Evolutionary conservation across 2,329 filamentous ascomycete genomes (phyloP).

Genomic region (Phialocephala subalpina): DNA sequence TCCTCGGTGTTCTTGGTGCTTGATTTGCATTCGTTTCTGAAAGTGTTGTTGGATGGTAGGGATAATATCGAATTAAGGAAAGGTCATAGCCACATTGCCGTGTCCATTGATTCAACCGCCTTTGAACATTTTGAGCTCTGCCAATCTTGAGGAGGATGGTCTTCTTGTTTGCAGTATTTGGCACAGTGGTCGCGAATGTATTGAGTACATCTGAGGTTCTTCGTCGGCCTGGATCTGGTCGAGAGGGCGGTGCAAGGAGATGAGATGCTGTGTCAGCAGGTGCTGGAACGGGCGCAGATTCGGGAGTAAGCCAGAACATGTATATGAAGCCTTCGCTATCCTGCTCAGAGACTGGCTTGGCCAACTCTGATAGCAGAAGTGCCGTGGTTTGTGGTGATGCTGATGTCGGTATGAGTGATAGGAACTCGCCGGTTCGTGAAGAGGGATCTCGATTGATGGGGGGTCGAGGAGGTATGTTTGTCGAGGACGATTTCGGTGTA

Average conservation of each 20-base stretch:
- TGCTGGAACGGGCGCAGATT: constrained; percentile 60
- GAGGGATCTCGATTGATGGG: constrained; percentile 39
- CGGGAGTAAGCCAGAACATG: constrained; percentile 94
- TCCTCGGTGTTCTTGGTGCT: constrained; percentile 59
- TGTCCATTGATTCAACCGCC: constrained; percentile 91
- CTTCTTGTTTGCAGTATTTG: constrained; percentile 49
- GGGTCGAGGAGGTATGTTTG: constrained; percentile 35
- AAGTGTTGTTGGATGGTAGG: constrained; percentile 62
- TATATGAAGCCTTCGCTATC: constrained; percentile 95
- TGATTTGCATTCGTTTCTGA: constrained; percentile 27
- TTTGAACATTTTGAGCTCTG: constrained; percentile 81
- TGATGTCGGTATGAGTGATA: constrained; percentile 74
- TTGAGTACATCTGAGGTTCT: constrained; percentile 64
- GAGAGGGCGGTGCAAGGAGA: constrained; percentile 61
- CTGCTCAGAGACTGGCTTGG: constrained; percentile 73
- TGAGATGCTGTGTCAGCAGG: constrained; percentile 66
- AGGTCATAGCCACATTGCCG: constrained; percentile 91
- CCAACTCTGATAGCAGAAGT: constrained; percentile 77
- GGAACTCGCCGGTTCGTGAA: constrained; percentile 53
- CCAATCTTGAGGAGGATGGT: constrained; percentile 76
- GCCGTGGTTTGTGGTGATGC: constrained; percentile 75
- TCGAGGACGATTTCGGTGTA: constrained; percentile 19
- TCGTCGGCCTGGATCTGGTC: constrained; percentile 45
- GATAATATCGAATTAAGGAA: constrained; percentile 90
- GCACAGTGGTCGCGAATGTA: constrained; percentile 52